Conservation (phyloP, 2,329 filamentous ascomycete species). For the Aspergillus ochraceoroseus region DNA sequence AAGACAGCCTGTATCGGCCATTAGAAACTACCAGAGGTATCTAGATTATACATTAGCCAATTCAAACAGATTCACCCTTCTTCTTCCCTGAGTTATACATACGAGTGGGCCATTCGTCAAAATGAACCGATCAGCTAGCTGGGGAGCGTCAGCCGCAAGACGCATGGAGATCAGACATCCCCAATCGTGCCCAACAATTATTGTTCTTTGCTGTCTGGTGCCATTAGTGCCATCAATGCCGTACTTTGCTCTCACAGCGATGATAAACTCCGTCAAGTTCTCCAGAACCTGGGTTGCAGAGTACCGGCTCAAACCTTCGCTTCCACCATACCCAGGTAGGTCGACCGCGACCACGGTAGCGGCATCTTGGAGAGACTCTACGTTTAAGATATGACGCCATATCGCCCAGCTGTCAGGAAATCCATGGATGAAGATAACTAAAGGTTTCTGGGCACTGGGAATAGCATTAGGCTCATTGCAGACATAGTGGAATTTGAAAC, state of each 20-base stretch:
- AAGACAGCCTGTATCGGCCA: constrained; percentile 37
- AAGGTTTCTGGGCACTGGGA: constrained; percentile 27
- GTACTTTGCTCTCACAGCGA: constrained; percentile 48
- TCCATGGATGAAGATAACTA: constrained; percentile 55
- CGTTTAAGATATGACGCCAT: constrained; percentile 49
- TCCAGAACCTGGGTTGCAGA: constrained; percentile 51
- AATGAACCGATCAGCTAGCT: constrained; percentile 54
- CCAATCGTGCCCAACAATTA: constrained; percentile 54
- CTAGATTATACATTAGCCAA: constrained; percentile 27
- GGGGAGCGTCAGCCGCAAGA: constrained; percentile 55
- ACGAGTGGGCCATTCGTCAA: constrained; percentile 52
- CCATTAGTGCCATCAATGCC: constrained; percentile 31
- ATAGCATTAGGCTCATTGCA: constrained; percentile 33
- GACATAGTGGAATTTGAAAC: constrained; percentile 54
- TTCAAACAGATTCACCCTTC: too few relatives aligned
- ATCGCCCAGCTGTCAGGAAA: constrained; percentile 57
- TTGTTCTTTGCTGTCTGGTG: constrained; percentile 41
- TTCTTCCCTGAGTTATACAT: constrained; percentile 24
- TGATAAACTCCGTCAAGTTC: constrained; percentile 50
- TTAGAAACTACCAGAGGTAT: constrained; percentile 43
- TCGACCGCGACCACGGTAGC: constrained; percentile 53
- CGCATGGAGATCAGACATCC: constrained; percentile 51
- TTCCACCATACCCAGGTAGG: constrained; percentile 57
- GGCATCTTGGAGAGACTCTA: constrained; percentile 34
- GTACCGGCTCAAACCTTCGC: constrained; percentile 49